These are phyloP conservation scores for Scedosporium boydii DNA, from an alignment of 2,329 filamentous ascomycete genomes.

Conservation along the genomic window DNA sequence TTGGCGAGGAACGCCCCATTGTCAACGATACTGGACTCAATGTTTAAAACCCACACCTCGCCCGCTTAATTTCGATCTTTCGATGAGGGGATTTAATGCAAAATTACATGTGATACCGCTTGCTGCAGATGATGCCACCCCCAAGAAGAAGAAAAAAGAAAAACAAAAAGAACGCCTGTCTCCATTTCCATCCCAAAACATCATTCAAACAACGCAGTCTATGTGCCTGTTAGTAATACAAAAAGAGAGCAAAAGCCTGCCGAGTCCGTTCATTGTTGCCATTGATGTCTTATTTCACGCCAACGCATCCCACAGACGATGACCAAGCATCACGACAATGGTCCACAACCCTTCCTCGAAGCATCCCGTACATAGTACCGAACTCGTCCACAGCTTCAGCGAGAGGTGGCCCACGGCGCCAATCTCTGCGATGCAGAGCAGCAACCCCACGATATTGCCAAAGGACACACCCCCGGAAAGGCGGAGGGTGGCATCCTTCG, in stretches of 20 bases:
- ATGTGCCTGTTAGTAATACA: too few relatives aligned
- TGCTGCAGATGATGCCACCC: too few relatives aligned
- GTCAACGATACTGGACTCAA: too few relatives aligned
- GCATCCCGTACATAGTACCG: neutral
- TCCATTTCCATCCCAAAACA: neutral
- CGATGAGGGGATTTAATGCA: too few relatives aligned
- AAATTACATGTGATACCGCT: too few relatives aligned
- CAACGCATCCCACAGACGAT: neutral
- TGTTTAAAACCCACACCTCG: too few relatives aligned
- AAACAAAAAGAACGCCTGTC: too few relatives aligned
- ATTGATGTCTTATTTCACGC: neutral
- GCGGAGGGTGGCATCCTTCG: neutral
- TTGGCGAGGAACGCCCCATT: too few relatives aligned
- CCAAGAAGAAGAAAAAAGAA: too few relatives aligned
- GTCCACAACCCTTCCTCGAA: conserved; percentile 2
- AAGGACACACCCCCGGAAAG: neutral
- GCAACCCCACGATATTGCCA: neutral
- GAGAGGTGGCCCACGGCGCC: conserved; percentile 2
- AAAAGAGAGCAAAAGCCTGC: neutral
- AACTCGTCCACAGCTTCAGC: neutral
- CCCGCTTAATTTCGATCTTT: too few relatives aligned
- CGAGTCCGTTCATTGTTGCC: neutral
- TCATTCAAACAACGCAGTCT: neutral
- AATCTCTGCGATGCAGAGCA: neutral
- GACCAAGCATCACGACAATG: conserved; percentile 1